Evolutionary conservation across 345 rosid species (phyloP).

Genomic region (Eucalyptus caleyi): DNA sequence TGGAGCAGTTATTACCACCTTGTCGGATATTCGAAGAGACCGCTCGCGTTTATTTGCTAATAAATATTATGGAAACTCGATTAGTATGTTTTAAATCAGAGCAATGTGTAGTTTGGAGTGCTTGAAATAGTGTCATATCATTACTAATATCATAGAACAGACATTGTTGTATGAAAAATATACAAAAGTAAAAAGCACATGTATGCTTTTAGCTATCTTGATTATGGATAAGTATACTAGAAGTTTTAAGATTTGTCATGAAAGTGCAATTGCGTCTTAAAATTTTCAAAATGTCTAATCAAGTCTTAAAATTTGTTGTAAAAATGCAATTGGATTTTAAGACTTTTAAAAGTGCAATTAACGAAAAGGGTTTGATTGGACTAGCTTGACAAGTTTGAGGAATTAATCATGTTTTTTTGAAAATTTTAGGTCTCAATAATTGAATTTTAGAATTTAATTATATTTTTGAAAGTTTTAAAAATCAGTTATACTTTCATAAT

Average conservation of each 20-base stretch:
- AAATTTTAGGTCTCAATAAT: too few relatives aligned
- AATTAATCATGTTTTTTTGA: too few relatives aligned
- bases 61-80: background rate
- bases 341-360: too few relatives aligned
- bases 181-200: too few relatives aligned
- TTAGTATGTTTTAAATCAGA: background rate
- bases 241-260: too few relatives aligned
- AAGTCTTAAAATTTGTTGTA: fast-evolving
- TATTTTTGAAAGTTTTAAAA: fast-evolving
- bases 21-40: background rate
- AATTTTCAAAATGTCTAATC: fast-evolving
- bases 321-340: too few relatives aligned
- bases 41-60: background rate
- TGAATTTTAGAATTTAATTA: too few relatives aligned
- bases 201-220: too few relatives aligned
- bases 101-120: background rate
- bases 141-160: background rate
- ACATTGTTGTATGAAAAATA: background rate
- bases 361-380: too few relatives aligned
- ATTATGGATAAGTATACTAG: too few relatives aligned
- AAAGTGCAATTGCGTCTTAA: fast-evolving
- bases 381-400: fast-evolving
- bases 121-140: background rate
- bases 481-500: fast-evolving
- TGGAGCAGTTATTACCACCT: background rate